Percentiles rank a stretch among this genome's conserved stretches.
phyloP scores from a whole-genome alignment of 1,284 basidiomycete genomes.

The Apiotrichum akiyoshidainum region DNA sequence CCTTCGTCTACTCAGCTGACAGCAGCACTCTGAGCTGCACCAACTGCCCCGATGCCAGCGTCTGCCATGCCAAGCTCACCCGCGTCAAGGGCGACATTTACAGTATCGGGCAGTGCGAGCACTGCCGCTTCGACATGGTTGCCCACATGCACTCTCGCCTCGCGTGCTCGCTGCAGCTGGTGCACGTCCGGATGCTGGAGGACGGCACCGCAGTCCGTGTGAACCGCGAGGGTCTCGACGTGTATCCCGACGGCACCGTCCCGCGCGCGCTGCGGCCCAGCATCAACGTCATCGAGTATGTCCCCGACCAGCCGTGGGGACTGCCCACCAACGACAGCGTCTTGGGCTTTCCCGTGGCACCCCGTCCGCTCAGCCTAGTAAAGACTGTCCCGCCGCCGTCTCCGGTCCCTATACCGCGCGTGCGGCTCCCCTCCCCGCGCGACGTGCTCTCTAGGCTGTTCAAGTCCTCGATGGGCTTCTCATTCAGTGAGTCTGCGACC shows the following conservation, averaged over 20 bases:
- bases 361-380: too few relatives aligned
- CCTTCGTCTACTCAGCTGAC: not conserved
- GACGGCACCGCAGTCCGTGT: not conserved
- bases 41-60: not conserved
- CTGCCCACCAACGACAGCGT: not conserved
- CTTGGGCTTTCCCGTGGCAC: not conserved
- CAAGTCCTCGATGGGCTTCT: not conserved
- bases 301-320: not conserved
- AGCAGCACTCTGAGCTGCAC: not conserved
- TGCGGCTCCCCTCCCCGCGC: too few relatives aligned
- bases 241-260: not conserved
- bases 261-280: not conserved
- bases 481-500: not conserved
- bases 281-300: not conserved
- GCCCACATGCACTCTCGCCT: not conserved
- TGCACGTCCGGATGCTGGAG: not conserved
- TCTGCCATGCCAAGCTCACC: slow-evolving; percentile 4
- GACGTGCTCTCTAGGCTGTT: not conserved
- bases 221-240: not conserved
- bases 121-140: slow-evolving; percentile 1
- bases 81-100: not conserved
- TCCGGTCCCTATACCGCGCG: too few relatives aligned
- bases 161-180: not conserved
- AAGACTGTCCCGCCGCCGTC: too few relatives aligned
- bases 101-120: slow-evolving; percentile 1